phyloP scores from a whole-genome alignment of 345 rosid genomes.

The Populus pruinosa region DNA sequence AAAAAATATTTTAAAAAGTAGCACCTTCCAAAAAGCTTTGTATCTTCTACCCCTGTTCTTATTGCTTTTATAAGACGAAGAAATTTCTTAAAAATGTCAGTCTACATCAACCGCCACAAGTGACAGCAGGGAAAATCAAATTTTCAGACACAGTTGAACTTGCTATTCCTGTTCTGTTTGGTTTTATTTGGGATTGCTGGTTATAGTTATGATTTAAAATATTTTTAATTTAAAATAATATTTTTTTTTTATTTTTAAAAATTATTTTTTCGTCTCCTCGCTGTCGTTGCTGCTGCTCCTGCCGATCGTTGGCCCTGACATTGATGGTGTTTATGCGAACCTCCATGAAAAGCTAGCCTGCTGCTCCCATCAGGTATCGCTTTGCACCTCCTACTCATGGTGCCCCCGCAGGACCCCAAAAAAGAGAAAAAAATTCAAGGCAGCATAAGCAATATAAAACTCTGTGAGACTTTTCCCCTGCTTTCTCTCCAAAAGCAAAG shows the following conservation, averaged over 20 bases:
- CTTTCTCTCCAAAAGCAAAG: constrained; percentile 23
- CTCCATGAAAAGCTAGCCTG: constrained; percentile 10
- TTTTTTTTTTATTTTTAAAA: no score
- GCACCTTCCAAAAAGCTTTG: fast-evolving
- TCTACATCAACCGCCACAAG: background rate
- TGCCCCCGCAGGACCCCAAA: constrained; percentile 29
- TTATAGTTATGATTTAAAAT: no score
- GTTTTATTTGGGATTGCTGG: no score
- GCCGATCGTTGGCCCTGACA: constrained; percentile 19
- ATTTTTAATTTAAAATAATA: no score
- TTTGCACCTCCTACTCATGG: constrained; percentile 27
- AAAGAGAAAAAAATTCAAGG: constrained; percentile 15
- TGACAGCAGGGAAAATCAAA: constrained; percentile 1
- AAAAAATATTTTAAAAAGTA: no score
- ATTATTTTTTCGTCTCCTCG: background rate
- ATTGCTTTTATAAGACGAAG: no score
- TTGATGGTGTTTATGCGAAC: constrained; percentile 15
- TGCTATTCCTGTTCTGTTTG: background rate
- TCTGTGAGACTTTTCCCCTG: constrained; percentile 15
- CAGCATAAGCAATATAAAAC: constrained; percentile 27
- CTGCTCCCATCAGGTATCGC: constrained; percentile 25
- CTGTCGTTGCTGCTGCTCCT: constrained; percentile 11
- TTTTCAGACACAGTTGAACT: background rate
- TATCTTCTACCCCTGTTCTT: no score
- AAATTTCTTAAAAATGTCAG: background rate